phyloP scores from a whole-genome alignment of 164 flowering plant species.

The Saururus chinensis region DNA sequence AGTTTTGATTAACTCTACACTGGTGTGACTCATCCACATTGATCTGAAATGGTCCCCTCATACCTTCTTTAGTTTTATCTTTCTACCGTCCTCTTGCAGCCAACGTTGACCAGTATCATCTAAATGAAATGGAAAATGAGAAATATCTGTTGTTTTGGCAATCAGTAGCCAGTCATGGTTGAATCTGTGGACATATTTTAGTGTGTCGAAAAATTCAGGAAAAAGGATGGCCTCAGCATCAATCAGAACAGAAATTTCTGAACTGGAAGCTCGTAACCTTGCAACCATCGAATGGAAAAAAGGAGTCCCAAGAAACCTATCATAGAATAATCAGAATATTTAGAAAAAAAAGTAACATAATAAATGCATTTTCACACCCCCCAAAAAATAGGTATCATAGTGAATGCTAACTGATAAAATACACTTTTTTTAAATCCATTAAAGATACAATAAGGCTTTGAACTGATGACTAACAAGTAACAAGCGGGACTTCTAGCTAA shows the following conservation, averaged over 20 bases:
- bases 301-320: conserved; percentile 75
- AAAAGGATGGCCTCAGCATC: conserved; percentile 63
- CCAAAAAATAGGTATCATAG: too few relatives aligned
- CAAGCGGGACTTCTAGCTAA: too few relatives aligned
- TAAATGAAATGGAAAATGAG: conserved; percentile 50
- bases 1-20: conserved; percentile 11
- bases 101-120: conserved; percentile 44
- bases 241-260: conserved; percentile 60
- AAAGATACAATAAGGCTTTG: too few relatives aligned
- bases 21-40: conserved; percentile 17
- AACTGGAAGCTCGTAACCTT: conserved; percentile 43
- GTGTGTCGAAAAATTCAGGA: conserved; percentile 52
- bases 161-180: conserved; percentile 78
- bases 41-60: conserved; percentile 17
- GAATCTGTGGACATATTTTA: conserved; percentile 47
- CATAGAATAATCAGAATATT: not conserved
- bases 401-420: too few relatives aligned
- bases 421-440: too few relatives aligned
- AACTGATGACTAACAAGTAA: too few relatives aligned
- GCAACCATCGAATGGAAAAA: conserved; percentile 92
- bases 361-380: not conserved
- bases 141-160: conserved; percentile 36
- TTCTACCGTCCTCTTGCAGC: conserved; percentile 40
- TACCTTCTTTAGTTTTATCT: conserved; percentile 46
- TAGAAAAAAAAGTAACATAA: too few relatives aligned